phyloP scores from a whole-genome alignment of 495 filamentous ascomycete genomes.

The Penicillium samsonianum region DNA sequence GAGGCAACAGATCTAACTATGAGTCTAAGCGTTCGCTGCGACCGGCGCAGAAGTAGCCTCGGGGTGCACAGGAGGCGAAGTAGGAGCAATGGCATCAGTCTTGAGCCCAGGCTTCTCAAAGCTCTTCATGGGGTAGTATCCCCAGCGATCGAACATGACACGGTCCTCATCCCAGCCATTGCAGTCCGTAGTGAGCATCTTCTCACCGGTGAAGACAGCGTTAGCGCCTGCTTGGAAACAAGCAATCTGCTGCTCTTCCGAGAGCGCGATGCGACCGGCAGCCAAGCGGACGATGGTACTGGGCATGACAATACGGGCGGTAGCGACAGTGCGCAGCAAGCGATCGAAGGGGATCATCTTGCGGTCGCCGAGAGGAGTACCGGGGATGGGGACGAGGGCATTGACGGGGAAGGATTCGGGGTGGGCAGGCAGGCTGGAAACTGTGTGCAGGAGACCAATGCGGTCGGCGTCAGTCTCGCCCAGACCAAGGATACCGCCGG shows the following conservation, averaged over 20 bases:
- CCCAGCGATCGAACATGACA: conserved; percentile 76
- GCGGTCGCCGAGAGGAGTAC: conserved; percentile 74
- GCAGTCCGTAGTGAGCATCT: conserved; percentile 87
- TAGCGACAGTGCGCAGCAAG: conserved; percentile 73
- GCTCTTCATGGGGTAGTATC: conserved; percentile 68
- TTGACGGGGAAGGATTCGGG: conserved; percentile 87
- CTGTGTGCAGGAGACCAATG: conserved; percentile 75
- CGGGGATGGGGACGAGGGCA: conserved; percentile 80
- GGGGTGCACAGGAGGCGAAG: conserved; percentile 15
- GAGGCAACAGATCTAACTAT: background rate
- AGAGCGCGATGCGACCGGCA: conserved; percentile 73
- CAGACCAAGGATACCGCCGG: conserved; percentile 77
- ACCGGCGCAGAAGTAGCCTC: conserved; percentile 31
- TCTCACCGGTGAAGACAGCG: conserved; percentile 87
- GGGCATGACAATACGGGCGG: conserved; percentile 76
- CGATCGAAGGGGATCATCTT: conserved; percentile 70
- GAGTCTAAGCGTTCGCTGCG: conserved; percentile 28
- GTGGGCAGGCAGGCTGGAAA: conserved; percentile 71
- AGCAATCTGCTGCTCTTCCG: conserved; percentile 78
- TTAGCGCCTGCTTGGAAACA: conserved; percentile 88
- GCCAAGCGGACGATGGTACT: conserved; percentile 79
- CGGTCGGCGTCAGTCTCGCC: conserved; percentile 76
- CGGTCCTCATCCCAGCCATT: conserved; percentile 86
- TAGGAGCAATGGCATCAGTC: conserved; percentile 7
- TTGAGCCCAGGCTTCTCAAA: conserved; percentile 36